Base-by-base conservation (phyloP, 2,329 filamentous ascomycete genomes). In the Aspergillus novoparasiticus region DNA sequence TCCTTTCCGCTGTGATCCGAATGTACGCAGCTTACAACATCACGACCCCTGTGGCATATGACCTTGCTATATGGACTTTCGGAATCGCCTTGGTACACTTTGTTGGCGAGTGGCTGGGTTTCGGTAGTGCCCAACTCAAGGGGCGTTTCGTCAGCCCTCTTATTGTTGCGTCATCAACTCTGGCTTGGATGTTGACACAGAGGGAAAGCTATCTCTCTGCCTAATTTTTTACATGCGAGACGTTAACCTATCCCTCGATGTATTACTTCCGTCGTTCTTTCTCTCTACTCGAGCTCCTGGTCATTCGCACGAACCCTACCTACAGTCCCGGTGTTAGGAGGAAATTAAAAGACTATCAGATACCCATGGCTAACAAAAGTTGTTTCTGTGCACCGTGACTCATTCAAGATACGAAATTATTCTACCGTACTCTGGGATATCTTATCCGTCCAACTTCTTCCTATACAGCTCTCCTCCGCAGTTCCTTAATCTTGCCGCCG, bases 391-490 rank as follows among this genome's bases (percentile, higher is more conserved):
- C n/a, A 55, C 12, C 16, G 34, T 36, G 12, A n/a, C 30, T 54
- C 51, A 36, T 54, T 26, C 21, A 36, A 23, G 32, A 41, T 36
- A 21, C 32, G 51, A 39, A 51, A 61, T 64, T 64, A 62, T 61
- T 59, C 30, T 48, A 55, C n/a, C n/a, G 28, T 56, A 56, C n/a
- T 26, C 45, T 54, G 26, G 8, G 14, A 55, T 16, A 36, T 55
- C 26, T 60, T 59, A 69, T 11, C 39, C 57, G 34, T 75, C 69
- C 55, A 88, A 70, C 68, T 81, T 85, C 75, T 90, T 93, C 68
- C 95, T 87, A 75, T 99, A 98, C 66, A 99, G 80, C 75, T 92
- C 87, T 19, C 93, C 93, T 4, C 88, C 91, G 67, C 93, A 94
- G 62, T 85, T 84, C 68, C 91, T 87, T 64, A 99, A 81, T 57